Base-by-base conservation (phyloP, 2,329 filamentous ascomycete genomes). In the Phoma sp. region DNA sequence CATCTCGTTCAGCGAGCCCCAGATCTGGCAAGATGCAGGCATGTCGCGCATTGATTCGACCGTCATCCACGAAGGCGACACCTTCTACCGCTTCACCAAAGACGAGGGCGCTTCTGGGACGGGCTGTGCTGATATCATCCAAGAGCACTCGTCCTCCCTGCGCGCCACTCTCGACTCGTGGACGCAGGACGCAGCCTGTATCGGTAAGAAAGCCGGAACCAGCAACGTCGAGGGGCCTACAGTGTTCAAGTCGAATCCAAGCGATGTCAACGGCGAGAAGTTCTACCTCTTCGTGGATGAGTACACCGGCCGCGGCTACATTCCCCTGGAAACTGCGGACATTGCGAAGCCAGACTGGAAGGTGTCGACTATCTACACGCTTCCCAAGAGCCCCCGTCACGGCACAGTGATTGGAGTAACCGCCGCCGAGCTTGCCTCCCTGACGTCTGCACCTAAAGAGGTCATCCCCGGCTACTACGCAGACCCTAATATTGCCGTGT, bases 241-340 rank as follows among this genome's bases (percentile, higher is more conserved):
- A 0, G 70, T 78, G 0, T 85, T 85, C 74, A 80, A 79, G 57
- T 70, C 81, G 0, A 85, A 84, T 56, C 67, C 78, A 0, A 71
- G 69, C 0, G 82, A 85, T 56, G 74, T 76, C 3, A 74, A 83
- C 48, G 82, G 82, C 8, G 74, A 82, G 15, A 84, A 82, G 64
- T 84, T 77, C 60, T 84, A 83, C 59, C 78, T 85, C 0, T 84
- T 84, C 40, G 80, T 84, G 0, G 82, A 85, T 40, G 82, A 85
- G 59, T 84, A 83, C 50, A 72, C 65, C 2, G 77, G 76, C 3
- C 76, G 81, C 3, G 82, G 81, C 0, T 85, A 84, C 60, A 80
- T 85, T 10, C 82, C 82, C 0, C 74, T 85, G 0, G 80, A 82
- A 69, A 83, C 82, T 0, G 59, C 64, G 0, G 76, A 84, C 43